Evolutionary conservation across 495 filamentous ascomycete species (phyloP).

Genomic region (Podospora comata): DNA sequence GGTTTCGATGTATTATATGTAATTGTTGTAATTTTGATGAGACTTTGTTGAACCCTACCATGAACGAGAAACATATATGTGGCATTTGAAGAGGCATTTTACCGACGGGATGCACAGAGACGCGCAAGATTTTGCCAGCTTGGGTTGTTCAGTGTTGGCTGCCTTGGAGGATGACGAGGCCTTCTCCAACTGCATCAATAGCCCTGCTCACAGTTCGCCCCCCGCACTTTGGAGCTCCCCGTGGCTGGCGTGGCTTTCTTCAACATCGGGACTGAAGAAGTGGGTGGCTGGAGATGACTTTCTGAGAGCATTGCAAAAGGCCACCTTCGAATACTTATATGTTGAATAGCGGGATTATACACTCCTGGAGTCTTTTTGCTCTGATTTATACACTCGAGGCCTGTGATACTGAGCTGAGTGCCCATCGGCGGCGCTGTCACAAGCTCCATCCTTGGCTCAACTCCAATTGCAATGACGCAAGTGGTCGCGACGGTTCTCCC

Average conservation of each 20-base stretch:
- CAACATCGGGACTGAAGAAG: background rate
- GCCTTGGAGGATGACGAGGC: slow-evolving; percentile 1
- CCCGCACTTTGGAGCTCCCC: background rate
- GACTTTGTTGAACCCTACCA: background rate
- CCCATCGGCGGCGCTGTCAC: background rate
- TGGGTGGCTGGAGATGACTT: background rate
- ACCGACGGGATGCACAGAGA: background rate
- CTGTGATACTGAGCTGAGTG: background rate
- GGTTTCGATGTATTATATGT: background rate
- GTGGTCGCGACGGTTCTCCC: slow-evolving; percentile 16
- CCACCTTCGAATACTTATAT: background rate
- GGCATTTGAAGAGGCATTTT: background rate
- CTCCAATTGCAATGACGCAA: slow-evolving; percentile 27
- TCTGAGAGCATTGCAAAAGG: background rate
- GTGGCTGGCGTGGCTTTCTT: slow-evolving; percentile 3
- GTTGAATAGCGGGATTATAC: background rate
- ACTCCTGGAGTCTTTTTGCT: background rate
- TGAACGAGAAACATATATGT: background rate
- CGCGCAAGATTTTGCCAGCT: background rate
- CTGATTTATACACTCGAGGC: background rate
- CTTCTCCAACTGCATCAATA: slow-evolving; percentile 1
- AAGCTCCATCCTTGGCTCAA: background rate
- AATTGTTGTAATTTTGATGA: background rate
- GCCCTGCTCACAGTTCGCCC: background rate
- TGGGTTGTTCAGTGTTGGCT: background rate